phyloP scores from a whole-genome alignment of 257 asterid genomes.

The Misopates orontium region DNA sequence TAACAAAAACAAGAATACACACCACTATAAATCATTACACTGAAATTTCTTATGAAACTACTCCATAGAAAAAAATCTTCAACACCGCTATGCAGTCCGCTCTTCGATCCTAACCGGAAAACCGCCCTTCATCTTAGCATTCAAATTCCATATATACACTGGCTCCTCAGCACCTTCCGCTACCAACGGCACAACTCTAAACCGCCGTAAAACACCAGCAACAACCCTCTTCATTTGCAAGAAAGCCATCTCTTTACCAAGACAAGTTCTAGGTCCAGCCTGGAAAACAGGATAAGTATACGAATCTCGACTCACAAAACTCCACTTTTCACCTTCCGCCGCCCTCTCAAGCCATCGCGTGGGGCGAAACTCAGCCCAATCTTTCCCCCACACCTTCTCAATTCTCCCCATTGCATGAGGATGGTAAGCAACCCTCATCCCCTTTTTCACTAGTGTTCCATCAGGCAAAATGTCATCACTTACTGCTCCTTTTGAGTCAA shows the following conservation, averaged over 20 bases:
- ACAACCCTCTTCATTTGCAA: too few species aligned
- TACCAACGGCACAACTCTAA: conserved; percentile 7
- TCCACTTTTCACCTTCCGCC: conserved; percentile 1
- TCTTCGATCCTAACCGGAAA: conserved; percentile 4
- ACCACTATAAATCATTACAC: not conserved
- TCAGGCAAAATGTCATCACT: conserved; percentile 4
- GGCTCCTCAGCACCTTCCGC: not conserved
- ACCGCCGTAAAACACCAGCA: not conserved
- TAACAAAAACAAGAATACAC: too few species aligned
- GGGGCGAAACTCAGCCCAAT: conserved; percentile 14
- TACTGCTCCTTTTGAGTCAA: too few species aligned
- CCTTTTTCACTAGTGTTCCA: not conserved
- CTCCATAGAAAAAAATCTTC: not conserved
- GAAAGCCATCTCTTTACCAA: too few species aligned
- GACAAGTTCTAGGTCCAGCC: too few species aligned
- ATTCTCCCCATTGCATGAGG: conserved; percentile 17
- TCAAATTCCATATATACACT: not conserved
- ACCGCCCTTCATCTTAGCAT: conserved; percentile 8
- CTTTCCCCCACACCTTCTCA: too few species aligned
- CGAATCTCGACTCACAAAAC: too few species aligned
- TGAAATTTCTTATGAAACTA: not conserved
- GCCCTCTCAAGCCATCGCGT: conserved; percentile 10
- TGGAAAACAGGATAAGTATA: too few species aligned
- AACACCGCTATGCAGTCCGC: not conserved
- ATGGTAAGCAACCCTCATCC: conserved; percentile 16